phyloP scores from a whole-genome alignment of 2,329 filamentous ascomycete species.

The Elsinoe arachidis region DNA sequence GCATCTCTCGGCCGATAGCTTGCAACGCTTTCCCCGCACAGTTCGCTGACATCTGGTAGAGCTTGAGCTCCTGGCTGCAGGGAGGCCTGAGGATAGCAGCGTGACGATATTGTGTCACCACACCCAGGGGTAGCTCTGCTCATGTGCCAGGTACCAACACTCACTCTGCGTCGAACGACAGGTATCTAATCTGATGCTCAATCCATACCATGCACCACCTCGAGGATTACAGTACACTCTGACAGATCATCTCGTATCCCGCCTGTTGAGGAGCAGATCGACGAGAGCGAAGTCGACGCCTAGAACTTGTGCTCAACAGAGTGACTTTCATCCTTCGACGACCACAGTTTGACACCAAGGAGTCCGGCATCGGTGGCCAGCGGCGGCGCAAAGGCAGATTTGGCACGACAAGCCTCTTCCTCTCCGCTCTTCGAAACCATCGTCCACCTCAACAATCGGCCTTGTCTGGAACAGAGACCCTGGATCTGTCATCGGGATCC shows the following conservation, averaged over 20 bases:
- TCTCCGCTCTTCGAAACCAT: not conserved
- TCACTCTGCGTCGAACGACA: not conserved
- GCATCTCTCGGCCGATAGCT: not conserved
- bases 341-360: not conserved
- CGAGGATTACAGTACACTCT: not conserved
- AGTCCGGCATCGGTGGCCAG: not conserved
- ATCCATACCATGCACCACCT: not conserved
- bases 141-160: not conserved
- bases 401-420: not conserved
- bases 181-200: not conserved
- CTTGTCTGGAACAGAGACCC: constrained; percentile 1
- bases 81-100: not conserved
- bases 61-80: not conserved
- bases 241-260: not conserved
- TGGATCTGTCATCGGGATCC: constrained; percentile 3
- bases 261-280: not conserved
- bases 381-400: not conserved
- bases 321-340: not conserved
- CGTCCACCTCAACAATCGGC: not conserved
- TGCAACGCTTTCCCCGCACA: not conserved
- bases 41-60: not conserved
- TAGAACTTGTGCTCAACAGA: not conserved
- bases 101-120: not conserved
- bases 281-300: not conserved
- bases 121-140: not conserved